Percentiles rank a stretch among this genome's conserved stretches.
Evolutionary conservation across 2,329 filamentous ascomycete species (phyloP).

Genomic region (Talaromyces pinophilus): DNA sequence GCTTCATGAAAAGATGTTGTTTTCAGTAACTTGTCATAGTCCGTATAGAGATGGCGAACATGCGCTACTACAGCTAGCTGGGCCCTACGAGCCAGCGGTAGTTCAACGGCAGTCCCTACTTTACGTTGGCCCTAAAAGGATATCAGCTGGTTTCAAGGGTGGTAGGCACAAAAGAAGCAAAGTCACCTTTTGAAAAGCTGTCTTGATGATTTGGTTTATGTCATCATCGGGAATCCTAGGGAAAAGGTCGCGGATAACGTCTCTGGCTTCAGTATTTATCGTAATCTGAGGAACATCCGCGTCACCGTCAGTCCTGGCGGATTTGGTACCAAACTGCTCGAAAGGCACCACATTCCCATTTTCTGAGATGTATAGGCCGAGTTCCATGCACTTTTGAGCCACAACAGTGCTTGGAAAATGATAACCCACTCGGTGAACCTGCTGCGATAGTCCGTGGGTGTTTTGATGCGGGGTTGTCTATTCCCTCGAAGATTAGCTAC

Average conservation of each 20-base stretch:
- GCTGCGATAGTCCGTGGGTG: constrained; percentile 58
- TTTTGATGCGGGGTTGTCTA: constrained; percentile 54
- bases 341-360: constrained; percentile 51
- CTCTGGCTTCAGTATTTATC: constrained; percentile 59
- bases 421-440: constrained; percentile 63
- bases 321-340: constrained; percentile 31
- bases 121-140: constrained; percentile 53
- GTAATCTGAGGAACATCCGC: constrained; percentile 46
- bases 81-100: constrained; percentile 58
- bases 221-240: constrained; percentile 63
- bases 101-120: constrained; percentile 58
- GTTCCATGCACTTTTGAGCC: constrained; percentile 55
- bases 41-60: constrained; percentile 63
- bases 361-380: constrained; percentile 49
- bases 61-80: constrained; percentile 64
- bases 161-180: neutral
- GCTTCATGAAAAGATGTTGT: constrained; percentile 57
- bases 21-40: constrained; percentile 62
- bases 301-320: constrained; percentile 30
- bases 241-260: constrained; percentile 63
- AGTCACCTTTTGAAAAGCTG: constrained; percentile 60
- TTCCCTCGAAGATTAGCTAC: constrained; percentile 11
- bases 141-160: constrained; percentile 27
- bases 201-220: constrained; percentile 59
- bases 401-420: constrained; percentile 64